These are phyloP conservation scores for Oryza punctata DNA, from an alignment of 176 grass and related monocot species.

Conservation along the genomic window DNA sequence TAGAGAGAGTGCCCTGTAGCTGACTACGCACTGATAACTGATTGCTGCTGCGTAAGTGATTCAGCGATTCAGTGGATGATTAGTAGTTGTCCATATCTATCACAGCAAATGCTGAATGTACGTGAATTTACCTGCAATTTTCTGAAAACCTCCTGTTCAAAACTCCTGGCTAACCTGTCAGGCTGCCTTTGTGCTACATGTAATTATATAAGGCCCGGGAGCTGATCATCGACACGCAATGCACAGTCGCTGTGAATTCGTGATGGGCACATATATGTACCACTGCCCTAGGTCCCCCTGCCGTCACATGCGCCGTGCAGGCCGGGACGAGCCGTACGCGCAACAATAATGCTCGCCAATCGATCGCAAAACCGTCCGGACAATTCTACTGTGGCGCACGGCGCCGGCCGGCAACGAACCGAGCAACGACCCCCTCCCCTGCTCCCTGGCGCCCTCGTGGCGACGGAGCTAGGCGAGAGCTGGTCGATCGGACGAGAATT, in stretches of 20 bases:
- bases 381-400: neutral
- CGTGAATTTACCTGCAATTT: neutral
- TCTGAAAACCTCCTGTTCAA: neutral
- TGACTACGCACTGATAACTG: too few species aligned
- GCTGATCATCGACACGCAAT: neutral
- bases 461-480: too few species aligned
- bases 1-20: too few species aligned
- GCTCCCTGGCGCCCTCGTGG: neutral
- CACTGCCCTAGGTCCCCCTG: neutral
- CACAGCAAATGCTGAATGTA: neutral
- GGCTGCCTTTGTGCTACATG: too few species aligned
- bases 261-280: neutral
- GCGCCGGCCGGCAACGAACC: neutral
- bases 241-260: slow-evolving; percentile 10
- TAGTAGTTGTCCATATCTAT: too few species aligned
- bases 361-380: neutral
- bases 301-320: slow-evolving; percentile 19
- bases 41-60: too few species aligned
- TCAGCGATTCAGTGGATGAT: too few species aligned
- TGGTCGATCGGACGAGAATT: too few species aligned
- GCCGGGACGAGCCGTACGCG: neutral
- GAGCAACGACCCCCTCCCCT: neutral
- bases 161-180: neutral
- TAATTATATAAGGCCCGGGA: too few species aligned
- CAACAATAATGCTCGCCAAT: slow-evolving; percentile 7